Evolutionary conservation across 768 basidiomycete genomes (phyloP).

Genomic region (Suillus brevipes): DNA sequence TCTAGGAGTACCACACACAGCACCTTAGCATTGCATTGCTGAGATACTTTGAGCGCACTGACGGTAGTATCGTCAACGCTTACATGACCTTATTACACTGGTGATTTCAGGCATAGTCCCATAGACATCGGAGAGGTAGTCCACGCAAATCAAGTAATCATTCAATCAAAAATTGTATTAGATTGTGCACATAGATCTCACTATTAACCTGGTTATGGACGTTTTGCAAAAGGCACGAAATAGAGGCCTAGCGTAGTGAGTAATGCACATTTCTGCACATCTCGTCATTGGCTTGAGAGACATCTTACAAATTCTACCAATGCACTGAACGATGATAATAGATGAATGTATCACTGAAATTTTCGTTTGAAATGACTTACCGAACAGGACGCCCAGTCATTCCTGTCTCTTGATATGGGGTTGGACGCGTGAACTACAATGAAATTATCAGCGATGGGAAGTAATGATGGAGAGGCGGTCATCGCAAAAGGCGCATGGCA

Average conservation of each 20-base stretch:
- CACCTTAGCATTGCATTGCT: neutral
- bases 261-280: neutral
- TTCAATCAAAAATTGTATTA: neutral
- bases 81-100: neutral
- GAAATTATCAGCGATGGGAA: slow-evolving; percentile 3
- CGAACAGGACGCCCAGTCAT: slow-evolving; percentile 82
- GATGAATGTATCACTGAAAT: neutral
- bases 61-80: neutral
- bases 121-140: neutral
- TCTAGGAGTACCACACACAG: neutral
- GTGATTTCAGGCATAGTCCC: neutral
- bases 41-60: neutral
- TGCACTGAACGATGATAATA: slow-evolving; percentile 24
- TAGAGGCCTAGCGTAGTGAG: neutral
- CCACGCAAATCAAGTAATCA: neutral
- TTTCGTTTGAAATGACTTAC: slow-evolving; percentile 39
- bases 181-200: neutral
- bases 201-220: neutral
- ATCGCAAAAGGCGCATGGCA: slow-evolving; percentile 24
- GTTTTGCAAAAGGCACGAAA: neutral
- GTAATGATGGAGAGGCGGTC: neutral
- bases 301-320: slow-evolving; percentile 35
- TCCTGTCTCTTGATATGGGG: slow-evolving; percentile 67
- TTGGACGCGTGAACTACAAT: slow-evolving; percentile 48
- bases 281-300: slow-evolving; percentile 13